Evolutionary conservation across 78 protist species (phyloP), one percentile per base, ranked within the genome.

Genomic region (Cavenderia fasciculata): DNA sequence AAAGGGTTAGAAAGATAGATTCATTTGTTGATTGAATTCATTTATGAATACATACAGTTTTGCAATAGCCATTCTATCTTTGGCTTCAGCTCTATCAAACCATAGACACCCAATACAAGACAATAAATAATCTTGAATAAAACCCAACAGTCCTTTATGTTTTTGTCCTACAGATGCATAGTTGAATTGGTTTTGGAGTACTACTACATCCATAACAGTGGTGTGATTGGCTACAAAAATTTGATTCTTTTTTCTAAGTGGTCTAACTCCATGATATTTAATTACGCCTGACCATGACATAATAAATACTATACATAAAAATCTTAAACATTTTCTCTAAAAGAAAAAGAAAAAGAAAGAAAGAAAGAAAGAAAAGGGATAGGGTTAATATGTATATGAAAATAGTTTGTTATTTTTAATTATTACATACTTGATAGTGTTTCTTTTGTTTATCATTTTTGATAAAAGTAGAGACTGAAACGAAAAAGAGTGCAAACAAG

Each of bases 191-290:
- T 71, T 59, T 44, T 69, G 66, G 34, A 97, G 74, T 8, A 95
- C 85, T 4, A 93, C 76, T 5, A 95, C 40, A 52, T 96, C 98
- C 74, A 96, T 59, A 36, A 96, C 85, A 1, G 96, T 79, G 6
- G 97, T 95, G 93, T 96, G 98, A 91, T 96, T 96, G 14, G 97
- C 92, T n/a, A 96, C 98, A 40, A 75, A 96, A 5, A 96, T 61
- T 62, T 94, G 94, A 40, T 94, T 95, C 62, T 65, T 62, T 49
- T 82, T 73, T 65, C 85, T 71, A 7, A 44, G 44, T 54, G 95
- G 95, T 38, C 29, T 59, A 21, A 74, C 72, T 27, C 95, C 95
- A 59, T 92, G 95, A 59, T 74, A 92, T 38, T 68, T 59, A 43
- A 92, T 86, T 4, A 92, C 95, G 29, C 95, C 93, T 27, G 87